Base-by-base conservation (phyloP, 2,329 filamentous ascomycete species). In the Aspergillus hortae region DNA sequence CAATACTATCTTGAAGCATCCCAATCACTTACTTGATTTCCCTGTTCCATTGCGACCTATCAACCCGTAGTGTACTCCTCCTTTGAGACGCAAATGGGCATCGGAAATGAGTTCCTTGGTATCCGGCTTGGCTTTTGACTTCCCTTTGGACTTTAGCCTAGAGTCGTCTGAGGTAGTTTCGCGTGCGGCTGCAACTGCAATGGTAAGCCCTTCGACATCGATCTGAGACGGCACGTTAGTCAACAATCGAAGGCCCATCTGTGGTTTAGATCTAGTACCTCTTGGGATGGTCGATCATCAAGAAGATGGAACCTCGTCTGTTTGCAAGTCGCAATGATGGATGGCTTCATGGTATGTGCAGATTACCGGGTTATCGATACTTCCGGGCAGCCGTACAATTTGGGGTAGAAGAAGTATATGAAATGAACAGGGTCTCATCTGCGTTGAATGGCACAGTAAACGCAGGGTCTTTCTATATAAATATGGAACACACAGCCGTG, bases 11-110 rank as follows among this genome's bases (percentile, higher is more conserved):
- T 15, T 23, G 35, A 32, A 19, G 12, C 15, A 4, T 3, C 15
- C 10, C 7, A 23, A 19, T 48, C 23, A 51, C 63, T 19, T 70
- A 87, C 85, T 92, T 4, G 88, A 92, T 66, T 95, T 95, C 5
- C 90, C 90, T 2, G 85, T 87, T 0, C 90, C 90, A 70, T 95
- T 95, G 6, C 88, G 80, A 0, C 90, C 90, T 17, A 92, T 77
- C 1, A 95, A 75, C 0, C 89, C 89, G 75, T 95, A 95, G 55
- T 88, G 80, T 43, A 84, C 78, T 0, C 88, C 86, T 46, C 85
- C 82, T 58, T 92, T 89, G 3, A 95, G 73, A 21, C 85, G 82
- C 33, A 95, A 72, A 51, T 84, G 85, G 1, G 87, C 87, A 66
- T 87, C 83, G 9, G 76, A 77, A 3, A 95, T 76, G 5, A 95